A percentile compares a stretch with the other conserved stretches of the same genome.
Evolutionary conservation across 805 yeast genomes (phyloP).

Genomic region (Kregervanrija pseudodelftensis): DNA sequence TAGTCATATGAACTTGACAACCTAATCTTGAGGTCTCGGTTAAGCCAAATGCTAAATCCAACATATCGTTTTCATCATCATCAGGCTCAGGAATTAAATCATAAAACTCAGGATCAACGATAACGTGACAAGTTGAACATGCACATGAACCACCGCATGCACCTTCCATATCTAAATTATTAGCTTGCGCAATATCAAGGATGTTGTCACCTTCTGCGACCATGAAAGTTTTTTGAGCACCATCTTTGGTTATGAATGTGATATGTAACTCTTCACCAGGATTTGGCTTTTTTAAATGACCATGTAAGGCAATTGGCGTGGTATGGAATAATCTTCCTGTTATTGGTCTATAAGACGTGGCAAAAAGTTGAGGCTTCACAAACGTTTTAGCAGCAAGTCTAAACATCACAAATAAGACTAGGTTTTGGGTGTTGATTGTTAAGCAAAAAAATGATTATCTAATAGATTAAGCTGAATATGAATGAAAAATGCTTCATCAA

Average conservation of each 20-base stretch:
- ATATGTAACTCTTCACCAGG: slow-evolving; percentile 88
- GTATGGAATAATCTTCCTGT: slow-evolving; percentile 12
- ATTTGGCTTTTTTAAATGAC: slow-evolving; percentile 83
- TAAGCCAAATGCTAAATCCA: slow-evolving; percentile 93
- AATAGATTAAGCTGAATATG: no score
- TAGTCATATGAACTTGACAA: slow-evolving; percentile 85
- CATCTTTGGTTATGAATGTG: slow-evolving; percentile 89
- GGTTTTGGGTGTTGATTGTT: no score
- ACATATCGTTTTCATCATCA: slow-evolving; percentile 98
- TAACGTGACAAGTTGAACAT: slow-evolving; percentile 95
- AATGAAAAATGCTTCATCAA: no score
- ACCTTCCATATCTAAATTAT: slow-evolving; percentile 91
- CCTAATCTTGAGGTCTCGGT: slow-evolving; percentile 96
- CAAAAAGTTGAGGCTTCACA: background rate
- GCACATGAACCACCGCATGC: slow-evolving; percentile 99
- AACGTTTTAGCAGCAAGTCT: no score
- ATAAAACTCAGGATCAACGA: slow-evolving; percentile 90
- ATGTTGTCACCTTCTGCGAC: slow-evolving; percentile 90
- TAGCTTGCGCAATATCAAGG: slow-evolving; percentile 90
- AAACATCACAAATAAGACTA: no score
- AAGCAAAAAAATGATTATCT: no score
- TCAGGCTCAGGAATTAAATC: slow-evolving; percentile 90
- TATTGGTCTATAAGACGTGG: background rate
- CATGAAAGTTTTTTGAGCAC: slow-evolving; percentile 71
- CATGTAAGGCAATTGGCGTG: slow-evolving; percentile 41